Conservation (phyloP, 148 eudicot species). For the Fagopyrum homotropicum region DNA sequence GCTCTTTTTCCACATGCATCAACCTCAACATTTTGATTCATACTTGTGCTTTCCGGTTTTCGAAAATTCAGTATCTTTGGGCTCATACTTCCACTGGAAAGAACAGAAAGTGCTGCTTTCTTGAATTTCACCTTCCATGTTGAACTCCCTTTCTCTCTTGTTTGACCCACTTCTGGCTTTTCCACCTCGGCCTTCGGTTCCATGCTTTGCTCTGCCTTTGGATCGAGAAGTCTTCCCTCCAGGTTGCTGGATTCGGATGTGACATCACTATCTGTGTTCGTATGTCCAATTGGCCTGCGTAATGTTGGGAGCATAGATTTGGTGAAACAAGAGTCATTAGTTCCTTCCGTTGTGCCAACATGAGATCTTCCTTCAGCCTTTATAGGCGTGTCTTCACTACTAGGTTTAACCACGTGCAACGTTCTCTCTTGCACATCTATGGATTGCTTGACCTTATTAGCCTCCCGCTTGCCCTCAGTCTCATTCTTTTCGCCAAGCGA, state of each 20-base stretch:
- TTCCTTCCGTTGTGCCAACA: neutral
- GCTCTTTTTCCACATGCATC: conserved; percentile 1
- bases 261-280: neutral
- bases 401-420: neutral
- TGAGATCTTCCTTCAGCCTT: neutral
- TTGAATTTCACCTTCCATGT: neutral
- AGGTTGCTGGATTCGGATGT: neutral
- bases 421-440: neutral
- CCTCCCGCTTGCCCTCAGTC: too few species aligned
- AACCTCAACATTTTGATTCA: neutral
- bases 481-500: neutral
- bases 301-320: neutral
- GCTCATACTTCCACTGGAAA: conserved; percentile 1
- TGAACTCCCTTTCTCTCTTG: neutral
- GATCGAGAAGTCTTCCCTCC: neutral
- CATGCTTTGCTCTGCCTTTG: neutral
- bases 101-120: neutral
- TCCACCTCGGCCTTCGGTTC: neutral
- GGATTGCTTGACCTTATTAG: neutral
- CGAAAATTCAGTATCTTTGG: neutral
- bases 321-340: neutral
- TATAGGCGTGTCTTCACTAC: neutral
- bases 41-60: neutral
- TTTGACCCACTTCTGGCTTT: neutral
- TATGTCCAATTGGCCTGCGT: neutral